Percentiles rank a stretch among this genome's conserved stretches.
These are phyloP conservation scores for Stephania yunnanensis DNA, from an alignment of 164 flowering plant genomes.

Conservation along the genomic window DNA sequence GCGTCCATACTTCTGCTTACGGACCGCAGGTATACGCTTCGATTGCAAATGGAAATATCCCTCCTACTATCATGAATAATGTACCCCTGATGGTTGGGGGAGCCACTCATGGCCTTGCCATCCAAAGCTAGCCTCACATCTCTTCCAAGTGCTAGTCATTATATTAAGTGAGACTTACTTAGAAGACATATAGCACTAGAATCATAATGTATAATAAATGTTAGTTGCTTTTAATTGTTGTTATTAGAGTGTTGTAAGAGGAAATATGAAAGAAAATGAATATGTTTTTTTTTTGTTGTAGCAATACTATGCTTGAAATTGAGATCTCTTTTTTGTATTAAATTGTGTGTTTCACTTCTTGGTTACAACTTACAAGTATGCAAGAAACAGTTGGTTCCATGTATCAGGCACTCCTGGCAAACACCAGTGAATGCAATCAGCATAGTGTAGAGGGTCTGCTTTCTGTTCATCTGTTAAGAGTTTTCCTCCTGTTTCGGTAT, in stretches of 20 bases:
- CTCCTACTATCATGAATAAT: constrained; percentile 28
- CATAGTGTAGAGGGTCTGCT: constrained; percentile 55
- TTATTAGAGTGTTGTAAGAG: not conserved
- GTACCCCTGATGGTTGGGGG: constrained; percentile 43
- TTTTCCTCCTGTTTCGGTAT: constrained; percentile 64
- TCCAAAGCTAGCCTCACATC: constrained; percentile 30
- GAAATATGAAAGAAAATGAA: not conserved
- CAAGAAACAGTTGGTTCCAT: constrained; percentile 35
- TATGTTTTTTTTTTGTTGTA: not conserved
- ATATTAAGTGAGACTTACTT: not conserved
- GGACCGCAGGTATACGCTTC: constrained; percentile 21
- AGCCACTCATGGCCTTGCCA: constrained; percentile 33
- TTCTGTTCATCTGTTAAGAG: constrained; percentile 64
- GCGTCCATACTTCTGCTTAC: constrained; percentile 75
- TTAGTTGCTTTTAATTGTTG: not conserved
- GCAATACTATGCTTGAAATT: not conserved
- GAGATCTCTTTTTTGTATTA: not conserved
- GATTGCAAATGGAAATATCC: constrained; percentile 15
- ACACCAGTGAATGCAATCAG: constrained; percentile 97
- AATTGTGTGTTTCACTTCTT: not conserved
- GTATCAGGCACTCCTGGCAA: constrained; percentile 32
- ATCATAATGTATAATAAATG: not conserved
- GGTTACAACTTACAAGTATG: constrained; percentile 56
- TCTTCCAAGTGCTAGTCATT: not conserved
- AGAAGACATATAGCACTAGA: not conserved